Base-by-base conservation (phyloP, 1,284 basidiomycete genomes). In the Puccinia coronata region DNA sequence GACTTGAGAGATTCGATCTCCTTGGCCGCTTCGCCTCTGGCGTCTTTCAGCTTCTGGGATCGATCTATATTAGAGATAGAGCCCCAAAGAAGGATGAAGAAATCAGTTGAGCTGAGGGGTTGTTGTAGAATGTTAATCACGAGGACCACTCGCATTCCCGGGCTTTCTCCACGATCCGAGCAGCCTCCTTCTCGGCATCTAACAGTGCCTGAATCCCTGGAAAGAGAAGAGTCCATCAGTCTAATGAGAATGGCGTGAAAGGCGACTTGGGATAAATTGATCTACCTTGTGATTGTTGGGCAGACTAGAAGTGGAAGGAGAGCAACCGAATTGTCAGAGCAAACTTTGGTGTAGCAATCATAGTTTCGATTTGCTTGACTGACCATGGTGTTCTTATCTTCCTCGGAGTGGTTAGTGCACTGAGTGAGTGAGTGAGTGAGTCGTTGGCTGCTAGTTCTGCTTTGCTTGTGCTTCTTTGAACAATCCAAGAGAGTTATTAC, bases 251-350 rank as follows among this genome's bases (percentile, higher is more conserved):
- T 23, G 47, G 16, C n/a, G 23, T 47, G 41, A n/a, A n/a, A 39
- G 18, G 12, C 47, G 36, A 43, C 12, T 1, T 53, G 63, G 2
- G 63, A 28, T 16, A 25, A n/a, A n/a, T n/a, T 31, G n/a, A 61
- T 53, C 23, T 6, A 74, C 79, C 79, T 74, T 80, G 79, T 18
- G 71, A 80, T 74, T 80, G 70, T 74, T 80, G 79, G 20, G 79
- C 79, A 31, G 79, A 57, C 79, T 80, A 34, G 0, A 39, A 11
- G 9, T 16, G 51, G n/a, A 53, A 53, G 2, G 51, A 23, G 18
- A 73, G 12, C 34, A 55, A 51, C n/a, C 18, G 16, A 23, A 53
- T 14, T 18, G 51, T 53, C 23, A 53, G 51, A 53, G 14, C 8
- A 47, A 11, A 14, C 51, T 53, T 20, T 53, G 18, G 39, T 43